Percentiles rank a stretch among this genome's conserved stretches.
Evolutionary conservation across 2,329 filamentous ascomycete genomes (phyloP).

Genomic region (Metarhizium robertsii): DNA sequence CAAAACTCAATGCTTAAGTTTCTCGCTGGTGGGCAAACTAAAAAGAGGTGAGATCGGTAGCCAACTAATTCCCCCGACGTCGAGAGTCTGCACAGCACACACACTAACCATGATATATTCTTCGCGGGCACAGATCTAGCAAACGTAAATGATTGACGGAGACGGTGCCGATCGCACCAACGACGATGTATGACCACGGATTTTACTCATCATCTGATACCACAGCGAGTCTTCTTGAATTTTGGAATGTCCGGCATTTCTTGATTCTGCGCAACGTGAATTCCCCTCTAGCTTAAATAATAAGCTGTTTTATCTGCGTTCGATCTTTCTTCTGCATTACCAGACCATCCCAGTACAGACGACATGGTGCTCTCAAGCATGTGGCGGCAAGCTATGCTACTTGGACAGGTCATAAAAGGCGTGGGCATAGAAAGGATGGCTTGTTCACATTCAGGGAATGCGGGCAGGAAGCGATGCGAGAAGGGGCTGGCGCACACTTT

Average conservation of each 20-base stretch:
- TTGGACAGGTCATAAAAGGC: neutral
- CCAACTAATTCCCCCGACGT: neutral
- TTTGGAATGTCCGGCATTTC: neutral
- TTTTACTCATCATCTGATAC: conserved; percentile 6
- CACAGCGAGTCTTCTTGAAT: conserved; percentile 8
- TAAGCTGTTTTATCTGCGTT: conserved; percentile 1
- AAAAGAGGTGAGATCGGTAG: conserved; percentile 13
- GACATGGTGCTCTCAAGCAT: neutral
- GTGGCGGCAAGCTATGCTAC: neutral
- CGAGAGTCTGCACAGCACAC: neutral
- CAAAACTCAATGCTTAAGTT: conserved; percentile 10
- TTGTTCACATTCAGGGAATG: conserved; percentile 12
- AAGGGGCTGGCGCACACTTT: neutral
- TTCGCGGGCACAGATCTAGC: conserved; percentile 4
- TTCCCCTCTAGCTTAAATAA: neutral
- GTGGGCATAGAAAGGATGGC: conserved; percentile 11
- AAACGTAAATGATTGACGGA: conserved; percentile 7
- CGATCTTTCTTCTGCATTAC: conserved; percentile 1
- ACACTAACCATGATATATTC: neutral
- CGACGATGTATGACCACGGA: conserved; percentile 7
- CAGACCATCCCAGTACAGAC: neutral
- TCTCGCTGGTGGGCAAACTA: conserved; percentile 11
- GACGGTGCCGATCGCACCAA: neutral
- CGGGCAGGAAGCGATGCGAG: neutral
- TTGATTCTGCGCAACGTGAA: neutral